Evolutionary conservation across 192 early-diverging fungal species (phyloP).

Genomic region (Linnemannia schmuckeri): DNA sequence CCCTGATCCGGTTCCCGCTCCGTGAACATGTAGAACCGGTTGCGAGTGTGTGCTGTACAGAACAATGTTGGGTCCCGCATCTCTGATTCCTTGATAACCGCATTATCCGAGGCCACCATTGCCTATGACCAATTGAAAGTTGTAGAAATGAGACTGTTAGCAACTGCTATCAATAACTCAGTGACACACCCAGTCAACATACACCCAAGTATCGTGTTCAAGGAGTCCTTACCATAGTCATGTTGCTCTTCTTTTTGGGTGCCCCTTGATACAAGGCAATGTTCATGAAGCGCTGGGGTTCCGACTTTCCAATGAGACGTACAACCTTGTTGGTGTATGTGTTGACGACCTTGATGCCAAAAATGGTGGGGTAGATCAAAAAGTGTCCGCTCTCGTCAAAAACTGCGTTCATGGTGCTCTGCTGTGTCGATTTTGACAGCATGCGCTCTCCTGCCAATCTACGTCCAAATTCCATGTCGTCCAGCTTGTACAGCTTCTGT

Average conservation of each 20-base stretch:
- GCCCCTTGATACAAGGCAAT: conserved; percentile 92
- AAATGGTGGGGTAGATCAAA: conserved; percentile 91
- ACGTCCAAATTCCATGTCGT: conserved; percentile 99
- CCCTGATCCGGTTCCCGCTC: conserved; percentile 86
- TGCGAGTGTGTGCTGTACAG: conserved; percentile 90
- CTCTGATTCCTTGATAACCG: conserved; percentile 75
- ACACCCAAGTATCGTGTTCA: background rate
- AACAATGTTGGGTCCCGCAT: conserved; percentile 88
- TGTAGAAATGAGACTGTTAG: background rate
- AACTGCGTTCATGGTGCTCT: conserved; percentile 77
- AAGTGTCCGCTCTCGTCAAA: conserved; percentile 95
- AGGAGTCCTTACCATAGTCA: conserved; percentile 71
- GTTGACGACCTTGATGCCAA: conserved; percentile 97
- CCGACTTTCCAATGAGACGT: conserved; percentile 89
- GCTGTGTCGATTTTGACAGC: conserved; percentile 81
- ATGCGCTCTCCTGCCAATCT: conserved; percentile 91
- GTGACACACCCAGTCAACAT: background rate
- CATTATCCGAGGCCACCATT: conserved; percentile 91
- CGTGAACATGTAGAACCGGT: conserved; percentile 96
- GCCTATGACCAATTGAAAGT: conserved; percentile 56
- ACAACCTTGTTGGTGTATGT: conserved; percentile 88
- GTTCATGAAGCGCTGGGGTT: conserved; percentile 92
- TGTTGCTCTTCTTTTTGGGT: conserved; percentile 81
- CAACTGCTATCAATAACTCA: background rate
- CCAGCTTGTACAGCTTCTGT: conserved; percentile 80